phyloP scores from a whole-genome alignment of 1,284 basidiomycete genomes.

The Ustilago hordei region DNA sequence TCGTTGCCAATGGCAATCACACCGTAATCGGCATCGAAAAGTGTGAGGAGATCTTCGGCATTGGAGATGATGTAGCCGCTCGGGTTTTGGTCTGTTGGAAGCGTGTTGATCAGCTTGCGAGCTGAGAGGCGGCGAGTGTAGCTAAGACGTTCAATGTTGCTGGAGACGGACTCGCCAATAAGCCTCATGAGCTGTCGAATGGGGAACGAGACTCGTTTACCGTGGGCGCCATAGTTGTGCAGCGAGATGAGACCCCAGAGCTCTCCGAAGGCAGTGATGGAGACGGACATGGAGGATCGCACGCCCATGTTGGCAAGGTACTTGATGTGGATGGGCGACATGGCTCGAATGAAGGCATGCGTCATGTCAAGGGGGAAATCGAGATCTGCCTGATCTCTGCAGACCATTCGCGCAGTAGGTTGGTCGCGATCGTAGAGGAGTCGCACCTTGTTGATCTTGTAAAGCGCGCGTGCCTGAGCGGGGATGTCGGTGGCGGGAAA shows the following conservation, averaged over 20 bases:
- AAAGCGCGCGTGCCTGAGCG: slow-evolving; percentile 74
- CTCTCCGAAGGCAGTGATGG: slow-evolving; percentile 84
- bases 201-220: slow-evolving; percentile 86
- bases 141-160: slow-evolving; percentile 84
- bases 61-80: slow-evolving; percentile 88
- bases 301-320: slow-evolving; percentile 72
- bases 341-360: slow-evolving; percentile 84
- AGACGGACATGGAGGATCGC: slow-evolving; percentile 71
- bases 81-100: slow-evolving; percentile 79
- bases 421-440: slow-evolving; percentile 83
- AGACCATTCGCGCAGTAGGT: slow-evolving; percentile 82
- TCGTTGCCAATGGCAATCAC: slow-evolving; percentile 83
- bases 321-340: slow-evolving; percentile 89
- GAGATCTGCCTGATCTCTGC: slow-evolving; percentile 77
- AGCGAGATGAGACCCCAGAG: slow-evolving; percentile 88
- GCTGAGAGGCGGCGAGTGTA: slow-evolving; percentile 83
- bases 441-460: slow-evolving; percentile 80
- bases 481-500: slow-evolving; percentile 77
- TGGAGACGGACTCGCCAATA: slow-evolving; percentile 83
- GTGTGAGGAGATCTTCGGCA: slow-evolving; percentile 81
- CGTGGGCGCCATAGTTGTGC: slow-evolving; percentile 82
- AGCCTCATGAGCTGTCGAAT: slow-evolving; percentile 78
- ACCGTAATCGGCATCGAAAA: slow-evolving; percentile 88
- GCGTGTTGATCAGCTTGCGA: slow-evolving; percentile 83
- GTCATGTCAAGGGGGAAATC: slow-evolving; percentile 86